Evolutionary conservation across 108 stramenopile genomes (phyloP).

Genomic region (Discostella stelligeroides): DNA sequence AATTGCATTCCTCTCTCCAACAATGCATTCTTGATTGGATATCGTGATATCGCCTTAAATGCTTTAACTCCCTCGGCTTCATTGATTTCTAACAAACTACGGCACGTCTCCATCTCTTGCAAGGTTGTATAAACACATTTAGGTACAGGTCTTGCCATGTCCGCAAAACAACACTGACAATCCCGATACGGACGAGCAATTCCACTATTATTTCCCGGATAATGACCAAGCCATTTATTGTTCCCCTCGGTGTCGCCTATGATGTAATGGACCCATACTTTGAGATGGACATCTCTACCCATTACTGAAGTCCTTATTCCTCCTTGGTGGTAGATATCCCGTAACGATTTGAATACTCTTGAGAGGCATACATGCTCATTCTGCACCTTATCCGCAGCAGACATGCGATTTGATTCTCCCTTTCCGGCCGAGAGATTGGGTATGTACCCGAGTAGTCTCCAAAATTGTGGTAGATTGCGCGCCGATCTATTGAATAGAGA

Average conservation of each 20-base stretch:
- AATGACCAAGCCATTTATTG: constrained; percentile 2
- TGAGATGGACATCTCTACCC: background rate
- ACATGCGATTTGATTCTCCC: background rate
- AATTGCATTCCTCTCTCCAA: background rate
- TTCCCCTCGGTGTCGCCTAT: background rate
- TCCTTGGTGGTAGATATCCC: background rate
- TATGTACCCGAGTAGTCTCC: background rate
- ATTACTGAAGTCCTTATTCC: background rate
- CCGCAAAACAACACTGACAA: background rate
- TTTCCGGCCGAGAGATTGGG: background rate
- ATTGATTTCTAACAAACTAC: no score
- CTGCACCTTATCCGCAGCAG: background rate
- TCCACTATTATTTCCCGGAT: background rate
- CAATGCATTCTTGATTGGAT: no score
- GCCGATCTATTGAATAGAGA: no score
- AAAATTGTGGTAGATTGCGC: background rate
- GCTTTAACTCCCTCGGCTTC: no score
- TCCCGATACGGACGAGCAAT: background rate
- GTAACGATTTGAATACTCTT: background rate
- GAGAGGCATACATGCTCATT: background rate
- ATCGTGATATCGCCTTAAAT: background rate
- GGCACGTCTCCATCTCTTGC: no score
- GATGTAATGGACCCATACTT: background rate
- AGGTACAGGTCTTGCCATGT: background rate
- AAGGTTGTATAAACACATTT: no score